Percentiles rank a stretch among this genome's conserved stretches.
phyloP scores from a whole-genome alignment of 768 basidiomycete genomes.

The Saitozyma sp. region DNA sequence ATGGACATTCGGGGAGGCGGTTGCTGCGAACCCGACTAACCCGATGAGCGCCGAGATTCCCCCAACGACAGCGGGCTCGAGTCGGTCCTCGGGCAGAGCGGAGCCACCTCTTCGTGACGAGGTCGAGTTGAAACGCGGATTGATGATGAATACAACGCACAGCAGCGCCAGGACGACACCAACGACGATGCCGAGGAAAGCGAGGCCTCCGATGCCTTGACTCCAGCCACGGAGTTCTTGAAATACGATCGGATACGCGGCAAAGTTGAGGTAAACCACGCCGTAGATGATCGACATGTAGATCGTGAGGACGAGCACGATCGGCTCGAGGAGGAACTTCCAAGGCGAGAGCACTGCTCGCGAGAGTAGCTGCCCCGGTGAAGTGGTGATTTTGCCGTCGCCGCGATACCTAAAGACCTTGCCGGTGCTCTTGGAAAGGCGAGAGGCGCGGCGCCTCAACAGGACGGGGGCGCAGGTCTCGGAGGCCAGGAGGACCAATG shows the following conservation, averaged over 20 bases:
- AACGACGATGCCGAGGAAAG: conserved; percentile 48
- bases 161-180: conserved; percentile 35
- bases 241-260: conserved; percentile 54
- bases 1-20: conserved; percentile 54
- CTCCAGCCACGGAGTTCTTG: conserved; percentile 52
- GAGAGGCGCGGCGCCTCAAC: conserved; percentile 37
- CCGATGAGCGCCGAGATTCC: conserved; percentile 42
- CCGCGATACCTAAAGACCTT: conserved; percentile 34
- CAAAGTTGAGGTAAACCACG: conserved; percentile 35
- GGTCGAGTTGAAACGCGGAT: conserved; percentile 34
- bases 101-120: too few species aligned
- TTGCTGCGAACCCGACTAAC: conserved; percentile 39
- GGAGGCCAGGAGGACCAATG: conserved; percentile 31
- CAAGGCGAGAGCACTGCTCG: conserved; percentile 40
- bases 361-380: conserved; percentile 35
- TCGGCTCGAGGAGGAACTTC: conserved; percentile 49
- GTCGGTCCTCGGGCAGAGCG: too few species aligned
- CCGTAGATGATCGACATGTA: conserved; percentile 17
- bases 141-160: conserved; percentile 37
- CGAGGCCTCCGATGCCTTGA: conserved; percentile 48
- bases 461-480: conserved; percentile 50
- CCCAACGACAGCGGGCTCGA: conserved; percentile 25
- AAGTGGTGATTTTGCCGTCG: conserved; percentile 23
- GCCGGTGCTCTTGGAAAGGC: conserved; percentile 37
- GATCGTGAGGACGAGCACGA: conserved; percentile 29